A percentile compares a stretch with the other conserved stretches of the same genome.
Conservation (phyloP, 768 basidiomycete genomes). For the Mycena albidolilacea region DNA sequence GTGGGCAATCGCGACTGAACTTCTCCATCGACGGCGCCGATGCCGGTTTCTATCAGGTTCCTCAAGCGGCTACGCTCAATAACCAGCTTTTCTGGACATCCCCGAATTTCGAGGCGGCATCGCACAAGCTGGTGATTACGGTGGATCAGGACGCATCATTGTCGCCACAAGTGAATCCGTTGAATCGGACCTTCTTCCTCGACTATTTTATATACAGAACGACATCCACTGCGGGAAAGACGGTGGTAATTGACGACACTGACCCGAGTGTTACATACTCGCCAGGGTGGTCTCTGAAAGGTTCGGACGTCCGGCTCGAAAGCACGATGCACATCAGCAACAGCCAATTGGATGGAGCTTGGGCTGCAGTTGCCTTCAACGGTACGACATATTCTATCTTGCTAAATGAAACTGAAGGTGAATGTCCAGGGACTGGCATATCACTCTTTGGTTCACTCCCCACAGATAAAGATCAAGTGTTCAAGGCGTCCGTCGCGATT, state of each 20-base stretch:
- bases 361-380: neutral
- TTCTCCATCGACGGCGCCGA: neutral
- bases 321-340: neutral
- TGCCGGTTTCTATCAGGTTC: neutral
- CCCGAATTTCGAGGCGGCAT: neutral
- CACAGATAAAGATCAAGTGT: no score
- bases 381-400: neutral
- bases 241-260: neutral
- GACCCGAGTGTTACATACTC: conserved; percentile 8
- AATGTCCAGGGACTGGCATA: neutral
- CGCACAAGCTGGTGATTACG: conserved; percentile 9
- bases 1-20: neutral
- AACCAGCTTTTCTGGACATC: conserved; percentile 15
- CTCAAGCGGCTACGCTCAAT: no score
- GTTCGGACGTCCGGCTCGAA: no score
- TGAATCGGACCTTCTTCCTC: neutral
- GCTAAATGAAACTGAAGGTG: neutral
- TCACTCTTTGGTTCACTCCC: neutral
- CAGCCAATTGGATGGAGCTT: neutral
- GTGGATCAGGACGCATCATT: neutral
- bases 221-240: conserved; percentile 1
- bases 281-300: no score
- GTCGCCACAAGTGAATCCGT: neutral
- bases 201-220: conserved; percentile 19
- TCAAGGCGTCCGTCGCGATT: neutral